phyloP scores from a whole-genome alignment of 768 basidiomycete genomes.

The Tylopilus sp. region DNA sequence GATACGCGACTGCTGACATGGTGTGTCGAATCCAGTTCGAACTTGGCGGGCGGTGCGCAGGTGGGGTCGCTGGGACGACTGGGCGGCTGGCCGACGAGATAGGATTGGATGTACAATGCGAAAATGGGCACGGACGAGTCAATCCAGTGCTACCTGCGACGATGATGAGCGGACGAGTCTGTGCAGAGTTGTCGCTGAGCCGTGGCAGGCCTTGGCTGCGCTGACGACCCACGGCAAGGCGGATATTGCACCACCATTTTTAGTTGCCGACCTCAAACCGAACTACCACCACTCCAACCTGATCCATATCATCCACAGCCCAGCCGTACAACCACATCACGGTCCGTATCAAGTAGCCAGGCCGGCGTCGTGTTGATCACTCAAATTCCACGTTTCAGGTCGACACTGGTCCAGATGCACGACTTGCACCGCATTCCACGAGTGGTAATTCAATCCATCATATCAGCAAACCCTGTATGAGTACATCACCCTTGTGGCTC shows the following conservation, averaged over 20 bases:
- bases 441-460: background rate
- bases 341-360: background rate
- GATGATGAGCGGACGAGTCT: slow-evolving; percentile 7
- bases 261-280: slow-evolving; percentile 6
- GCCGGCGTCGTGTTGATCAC: background rate
- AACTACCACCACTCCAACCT: background rate
- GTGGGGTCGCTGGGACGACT: background rate
- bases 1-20: slow-evolving; percentile 64
- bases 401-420: background rate
- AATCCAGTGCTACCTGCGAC: slow-evolving; percentile 7
- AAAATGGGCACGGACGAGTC: slow-evolving; percentile 8
- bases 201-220: slow-evolving; percentile 28
- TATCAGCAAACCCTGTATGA: background rate
- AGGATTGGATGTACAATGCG: slow-evolving; percentile 16
- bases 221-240: slow-evolving; percentile 26
- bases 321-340: too few species aligned
- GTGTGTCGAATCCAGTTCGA: slow-evolving; percentile 36
- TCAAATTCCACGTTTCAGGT: background rate
- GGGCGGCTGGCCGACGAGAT: slow-evolving; percentile 16
- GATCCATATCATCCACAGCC: background rate
- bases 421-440: background rate
- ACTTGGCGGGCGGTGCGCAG: slow-evolving; percentile 10
- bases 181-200: slow-evolving; percentile 25
- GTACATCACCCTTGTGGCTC: slow-evolving; percentile 9
- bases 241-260: slow-evolving; percentile 23